Percentiles rank a stretch among this genome's conserved stretches.
Conservation (phyloP, 75 land plant species). For the Pinus albicaulis region DNA sequence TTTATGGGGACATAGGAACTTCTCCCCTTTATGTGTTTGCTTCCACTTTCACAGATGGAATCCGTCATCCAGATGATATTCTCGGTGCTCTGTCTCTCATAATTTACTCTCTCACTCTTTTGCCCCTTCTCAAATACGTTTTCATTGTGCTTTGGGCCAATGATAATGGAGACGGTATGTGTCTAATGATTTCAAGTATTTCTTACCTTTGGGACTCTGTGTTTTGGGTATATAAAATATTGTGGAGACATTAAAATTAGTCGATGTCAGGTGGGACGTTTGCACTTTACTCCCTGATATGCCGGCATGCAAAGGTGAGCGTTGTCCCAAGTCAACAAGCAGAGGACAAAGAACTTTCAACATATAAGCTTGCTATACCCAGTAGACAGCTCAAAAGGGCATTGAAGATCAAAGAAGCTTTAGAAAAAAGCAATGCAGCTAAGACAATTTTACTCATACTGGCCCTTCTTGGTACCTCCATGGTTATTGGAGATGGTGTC, state of each 20-base stretch:
- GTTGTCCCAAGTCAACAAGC: conserved; percentile 41
- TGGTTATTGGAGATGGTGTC: conserved; percentile 80
- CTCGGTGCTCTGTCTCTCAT: conserved; percentile 68
- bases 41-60: conserved; percentile 51
- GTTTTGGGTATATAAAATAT: too few relatives aligned
- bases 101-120: conserved; percentile 61
- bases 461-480: conserved; percentile 65
- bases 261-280: conserved; percentile 59
- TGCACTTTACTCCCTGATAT: conserved; percentile 67
- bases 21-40: conserved; percentile 71
- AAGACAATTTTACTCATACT: conserved; percentile 35
- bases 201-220: not conserved
- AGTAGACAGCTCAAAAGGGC: conserved; percentile 15
- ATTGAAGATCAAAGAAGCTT: conserved; percentile 15
- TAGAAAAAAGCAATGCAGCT: conserved; percentile 38
- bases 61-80: conserved; percentile 42
- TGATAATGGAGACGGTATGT: conserved; percentile 73
- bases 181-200: not conserved
- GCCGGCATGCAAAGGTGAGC: conserved; percentile 57
- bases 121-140: conserved; percentile 69
- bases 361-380: conserved; percentile 37
- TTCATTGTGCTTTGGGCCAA: conserved; percentile 56
- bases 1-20: conserved; percentile 81
- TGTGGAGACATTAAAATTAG: too few relatives aligned
- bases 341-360: conserved; percentile 42